Conservation (phyloP, 139 green algal species). For the Dunaliella primolecta region DNA sequence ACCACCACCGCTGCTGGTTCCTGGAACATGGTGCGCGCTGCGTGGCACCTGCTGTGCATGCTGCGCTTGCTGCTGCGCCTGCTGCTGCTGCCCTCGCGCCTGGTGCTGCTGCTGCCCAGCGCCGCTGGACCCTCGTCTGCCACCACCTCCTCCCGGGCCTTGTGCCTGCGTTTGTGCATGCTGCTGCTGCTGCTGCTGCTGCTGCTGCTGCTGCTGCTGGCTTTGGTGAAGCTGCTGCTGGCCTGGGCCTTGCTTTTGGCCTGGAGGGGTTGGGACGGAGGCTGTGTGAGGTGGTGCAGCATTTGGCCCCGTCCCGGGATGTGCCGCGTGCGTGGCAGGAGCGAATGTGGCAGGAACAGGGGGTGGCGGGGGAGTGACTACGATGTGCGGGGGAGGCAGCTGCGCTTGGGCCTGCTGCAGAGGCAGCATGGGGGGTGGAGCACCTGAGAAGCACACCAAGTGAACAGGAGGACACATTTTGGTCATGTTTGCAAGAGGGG, state of each 20-base stretch:
- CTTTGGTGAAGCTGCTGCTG: no score
- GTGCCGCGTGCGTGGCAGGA: neutral
- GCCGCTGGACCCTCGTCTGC: no score
- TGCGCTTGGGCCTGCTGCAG: neutral
- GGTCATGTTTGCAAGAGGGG: neutral
- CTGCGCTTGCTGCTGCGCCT: no score
- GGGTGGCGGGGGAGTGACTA: neutral
- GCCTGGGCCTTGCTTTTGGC: neutral
- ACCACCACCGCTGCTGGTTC: no score
- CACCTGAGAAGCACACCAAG: neutral
- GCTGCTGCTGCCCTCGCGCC: no score
- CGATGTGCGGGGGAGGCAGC: neutral
- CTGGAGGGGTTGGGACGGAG: neutral
- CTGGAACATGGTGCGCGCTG: no score
- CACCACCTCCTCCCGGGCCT: no score
- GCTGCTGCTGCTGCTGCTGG: no score
- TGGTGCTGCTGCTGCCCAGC: no score
- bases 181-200: no score
- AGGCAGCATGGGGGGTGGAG: neutral
- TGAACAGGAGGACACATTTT: neutral
- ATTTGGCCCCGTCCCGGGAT: neutral
- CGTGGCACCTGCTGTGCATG: no score
- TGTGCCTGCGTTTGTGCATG: no score
- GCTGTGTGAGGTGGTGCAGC: neutral
- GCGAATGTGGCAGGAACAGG: neutral